Evolutionary conservation across 129 eudicot species (phyloP).

Genomic region (Calendula officinalis): DNA sequence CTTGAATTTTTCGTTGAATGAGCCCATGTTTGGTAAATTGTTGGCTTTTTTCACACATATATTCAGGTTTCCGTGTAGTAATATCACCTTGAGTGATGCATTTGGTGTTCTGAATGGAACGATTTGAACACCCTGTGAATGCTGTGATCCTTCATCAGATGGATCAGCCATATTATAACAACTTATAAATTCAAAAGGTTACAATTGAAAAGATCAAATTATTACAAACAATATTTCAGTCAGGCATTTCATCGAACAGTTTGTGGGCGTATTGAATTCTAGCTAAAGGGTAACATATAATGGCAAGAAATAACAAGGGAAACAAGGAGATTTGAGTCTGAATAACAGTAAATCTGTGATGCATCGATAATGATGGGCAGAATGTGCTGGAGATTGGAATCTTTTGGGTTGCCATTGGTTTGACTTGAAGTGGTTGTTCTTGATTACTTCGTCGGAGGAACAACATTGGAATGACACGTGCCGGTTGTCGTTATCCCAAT

Average conservation of each 20-base stretch:
- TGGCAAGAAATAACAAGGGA: too few relatives aligned
- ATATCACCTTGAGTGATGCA: slow-evolving; percentile 1
- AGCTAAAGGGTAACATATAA: neutral
- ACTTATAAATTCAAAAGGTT: neutral
- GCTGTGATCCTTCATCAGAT: slow-evolving; percentile 5
- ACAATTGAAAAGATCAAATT: neutral
- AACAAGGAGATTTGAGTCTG: neutral
- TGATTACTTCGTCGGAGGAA: slow-evolving; percentile 9
- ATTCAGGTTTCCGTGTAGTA: slow-evolving; percentile 5
- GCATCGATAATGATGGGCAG: neutral
- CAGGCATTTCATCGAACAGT: neutral
- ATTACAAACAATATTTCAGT: neutral
- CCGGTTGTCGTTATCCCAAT: neutral
- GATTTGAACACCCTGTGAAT: slow-evolving; percentile 11
- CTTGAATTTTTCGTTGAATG: neutral
- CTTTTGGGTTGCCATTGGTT: slow-evolving; percentile 2
- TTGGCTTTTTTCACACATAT: neutral
- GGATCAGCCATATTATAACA: slow-evolving; percentile 3
- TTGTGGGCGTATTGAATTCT: neutral
- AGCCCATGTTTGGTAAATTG: slow-evolving; percentile 1
- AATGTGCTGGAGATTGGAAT: neutral
- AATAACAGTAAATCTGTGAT: too few relatives aligned
- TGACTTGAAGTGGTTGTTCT: slow-evolving; percentile 6
- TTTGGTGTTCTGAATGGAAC: slow-evolving; percentile 7
- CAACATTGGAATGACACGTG: neutral